Percentiles rank a stretch among this genome's conserved stretches.
These are phyloP conservation scores for Lactifluus piperatus DNA, from an alignment of 768 basidiomycete genomes.

Conservation along the genomic window DNA sequence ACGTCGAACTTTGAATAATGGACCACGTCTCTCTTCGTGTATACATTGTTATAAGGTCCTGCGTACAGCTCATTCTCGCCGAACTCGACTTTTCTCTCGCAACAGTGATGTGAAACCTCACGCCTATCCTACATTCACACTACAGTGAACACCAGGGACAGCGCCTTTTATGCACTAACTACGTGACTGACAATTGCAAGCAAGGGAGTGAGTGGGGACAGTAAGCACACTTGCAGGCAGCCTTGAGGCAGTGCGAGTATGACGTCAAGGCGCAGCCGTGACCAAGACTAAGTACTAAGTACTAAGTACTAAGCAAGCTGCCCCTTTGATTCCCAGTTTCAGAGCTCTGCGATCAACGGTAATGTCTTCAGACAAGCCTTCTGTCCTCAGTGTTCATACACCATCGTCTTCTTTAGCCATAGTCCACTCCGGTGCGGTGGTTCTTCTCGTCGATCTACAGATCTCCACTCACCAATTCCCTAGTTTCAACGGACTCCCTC, in stretches of 20 bases:
- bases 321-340: not conserved
- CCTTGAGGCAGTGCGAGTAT: not conserved
- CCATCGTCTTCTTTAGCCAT: constrained; percentile 67
- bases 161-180: not conserved
- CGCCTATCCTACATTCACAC: not conserved
- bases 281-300: not conserved
- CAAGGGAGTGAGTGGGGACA: too few species aligned
- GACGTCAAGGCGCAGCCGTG: not conserved
- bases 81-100: not conserved
- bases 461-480: not conserved
- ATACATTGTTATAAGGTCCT: not conserved
- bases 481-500: constrained; percentile 65
- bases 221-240: not conserved
- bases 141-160: not conserved
- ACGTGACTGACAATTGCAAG: not conserved
- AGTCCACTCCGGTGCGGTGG: constrained; percentile 57
- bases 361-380: constrained; percentile 30
- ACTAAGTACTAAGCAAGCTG: too few species aligned
- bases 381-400: constrained; percentile 67
- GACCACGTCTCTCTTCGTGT: too few species aligned
- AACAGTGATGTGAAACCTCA: not conserved
- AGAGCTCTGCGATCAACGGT: not conserved
- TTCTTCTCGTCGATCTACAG: not conserved
- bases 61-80: not conserved
- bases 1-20: not conserved